These are phyloP conservation scores for Calvatia gigantea DNA, from an alignment of 768 basidiomycete species.

Conservation along the genomic window DNA sequence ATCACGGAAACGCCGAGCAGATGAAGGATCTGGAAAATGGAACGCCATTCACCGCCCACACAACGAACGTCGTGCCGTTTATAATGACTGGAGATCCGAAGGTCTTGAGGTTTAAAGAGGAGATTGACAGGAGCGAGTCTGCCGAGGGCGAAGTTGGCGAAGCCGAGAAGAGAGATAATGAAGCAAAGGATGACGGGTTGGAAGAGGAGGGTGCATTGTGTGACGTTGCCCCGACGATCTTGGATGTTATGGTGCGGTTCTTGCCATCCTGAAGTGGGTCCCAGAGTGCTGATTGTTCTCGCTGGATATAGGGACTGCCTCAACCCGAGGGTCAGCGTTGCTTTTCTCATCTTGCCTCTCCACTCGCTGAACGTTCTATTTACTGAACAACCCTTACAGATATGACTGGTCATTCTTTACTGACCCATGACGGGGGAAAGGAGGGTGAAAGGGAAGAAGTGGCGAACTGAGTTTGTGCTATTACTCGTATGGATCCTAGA, in stretches of 20 bases:
- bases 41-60: slow-evolving; percentile 89
- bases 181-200: slow-evolving; percentile 34
- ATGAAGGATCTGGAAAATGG: slow-evolving; percentile 85
- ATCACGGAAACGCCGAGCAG: slow-evolving; percentile 96
- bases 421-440: slow-evolving; percentile 22
- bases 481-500: background rate
- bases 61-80: slow-evolving; percentile 87
- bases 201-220: slow-evolving; percentile 76
- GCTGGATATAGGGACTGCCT: slow-evolving; percentile 45
- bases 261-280: background rate
- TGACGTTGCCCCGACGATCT: slow-evolving; percentile 87
- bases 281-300: background rate
- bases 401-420: slow-evolving; percentile 59
- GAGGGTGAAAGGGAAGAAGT: background rate
- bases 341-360: too few species aligned
- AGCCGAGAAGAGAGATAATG: slow-evolving; percentile 47
- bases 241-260: slow-evolving; percentile 60
- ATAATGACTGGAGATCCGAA: slow-evolving; percentile 72
- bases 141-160: slow-evolving; percentile 50
- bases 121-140: slow-evolving; percentile 49
- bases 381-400: too few species aligned
- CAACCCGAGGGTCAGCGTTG: slow-evolving; percentile 46
- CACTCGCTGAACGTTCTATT: too few species aligned
- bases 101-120: slow-evolving; percentile 53
- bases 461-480: background rate